Conservation (phyloP, 2,329 filamentous ascomycete species). For the Aspergillus bombycis region DNA sequence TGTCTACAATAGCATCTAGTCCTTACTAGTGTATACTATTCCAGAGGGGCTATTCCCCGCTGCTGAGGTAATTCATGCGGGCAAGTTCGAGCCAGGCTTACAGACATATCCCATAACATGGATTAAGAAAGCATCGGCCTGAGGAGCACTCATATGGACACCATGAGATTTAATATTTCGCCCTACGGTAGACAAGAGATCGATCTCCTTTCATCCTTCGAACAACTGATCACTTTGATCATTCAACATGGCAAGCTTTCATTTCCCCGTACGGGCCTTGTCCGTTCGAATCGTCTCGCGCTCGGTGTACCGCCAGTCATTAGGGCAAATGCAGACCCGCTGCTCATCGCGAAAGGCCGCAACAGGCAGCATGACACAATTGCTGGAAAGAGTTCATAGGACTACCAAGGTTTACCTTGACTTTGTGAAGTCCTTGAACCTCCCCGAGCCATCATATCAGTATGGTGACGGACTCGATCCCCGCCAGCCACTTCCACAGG, state of each 20-base stretch:
- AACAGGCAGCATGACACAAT: not conserved
- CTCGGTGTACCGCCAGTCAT: not conserved
- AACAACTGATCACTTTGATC: no score
- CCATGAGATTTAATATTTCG: no score
- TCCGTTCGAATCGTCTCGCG: not conserved
- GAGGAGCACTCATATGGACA: no score
- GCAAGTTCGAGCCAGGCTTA: no score
- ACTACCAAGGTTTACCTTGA: not conserved
- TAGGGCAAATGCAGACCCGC: not conserved
- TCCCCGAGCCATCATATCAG: not conserved
- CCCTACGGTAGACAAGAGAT: no score
- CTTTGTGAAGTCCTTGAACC: not conserved
- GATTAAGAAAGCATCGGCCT: no score
- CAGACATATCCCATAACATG: no score
- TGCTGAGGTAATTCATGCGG: no score
- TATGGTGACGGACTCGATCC: not conserved
- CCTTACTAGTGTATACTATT: no score
- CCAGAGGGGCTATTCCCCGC: no score
- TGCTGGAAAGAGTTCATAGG: not conserved
- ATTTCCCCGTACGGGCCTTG: not conserved
- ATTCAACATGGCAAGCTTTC: not conserved
- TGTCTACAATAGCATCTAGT: no score
- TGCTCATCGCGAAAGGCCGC: not conserved
- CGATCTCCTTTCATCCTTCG: no score
- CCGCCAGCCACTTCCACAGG: not conserved